Evolutionary conservation across 1,139 yeast species (phyloP).

Genomic region (Nadsonia starkeyi-henricii): DNA sequence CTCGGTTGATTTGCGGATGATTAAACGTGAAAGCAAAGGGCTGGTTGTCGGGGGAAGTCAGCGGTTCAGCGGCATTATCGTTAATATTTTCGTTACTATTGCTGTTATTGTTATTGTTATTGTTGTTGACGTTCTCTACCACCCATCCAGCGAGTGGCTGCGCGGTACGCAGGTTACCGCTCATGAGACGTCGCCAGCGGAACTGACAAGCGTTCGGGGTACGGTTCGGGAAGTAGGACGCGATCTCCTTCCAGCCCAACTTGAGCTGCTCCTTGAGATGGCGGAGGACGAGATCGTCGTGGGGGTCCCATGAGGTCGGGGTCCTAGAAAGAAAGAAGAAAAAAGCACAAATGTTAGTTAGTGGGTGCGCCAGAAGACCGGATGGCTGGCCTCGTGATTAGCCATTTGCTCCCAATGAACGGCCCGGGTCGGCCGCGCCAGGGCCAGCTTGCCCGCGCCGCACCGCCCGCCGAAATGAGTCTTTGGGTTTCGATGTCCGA

Average conservation of each 20-base stretch:
- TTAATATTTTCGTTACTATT: background rate
- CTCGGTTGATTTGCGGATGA: too few species aligned
- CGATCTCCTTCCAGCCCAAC: constrained; percentile 72
- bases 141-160: background rate
- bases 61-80: background rate
- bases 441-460: background rate
- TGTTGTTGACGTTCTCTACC: background rate
- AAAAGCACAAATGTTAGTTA: too few species aligned
- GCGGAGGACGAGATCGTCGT: constrained; percentile 53
- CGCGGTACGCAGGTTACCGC: constrained; percentile 27
- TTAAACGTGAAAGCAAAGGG: too few species aligned
- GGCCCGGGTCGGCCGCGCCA: too few species aligned
- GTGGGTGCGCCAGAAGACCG: too few species aligned
- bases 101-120: background rate
- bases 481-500: background rate
- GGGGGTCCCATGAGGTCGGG: constrained; percentile 69
- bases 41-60: too few species aligned
- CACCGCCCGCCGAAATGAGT: background rate
- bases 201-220: constrained; percentile 79
- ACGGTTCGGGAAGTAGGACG: constrained; percentile 52
- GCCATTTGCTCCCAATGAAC: too few species aligned
- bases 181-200: constrained; percentile 57
- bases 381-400: too few species aligned
- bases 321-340: constrained; percentile 20
- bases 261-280: constrained; percentile 60